A percentile compares a stretch with the other conserved stretches of the same genome.
Evolutionary conservation across 179 eudicot genomes (phyloP).

Genomic region (Vitellaria paradoxa): DNA sequence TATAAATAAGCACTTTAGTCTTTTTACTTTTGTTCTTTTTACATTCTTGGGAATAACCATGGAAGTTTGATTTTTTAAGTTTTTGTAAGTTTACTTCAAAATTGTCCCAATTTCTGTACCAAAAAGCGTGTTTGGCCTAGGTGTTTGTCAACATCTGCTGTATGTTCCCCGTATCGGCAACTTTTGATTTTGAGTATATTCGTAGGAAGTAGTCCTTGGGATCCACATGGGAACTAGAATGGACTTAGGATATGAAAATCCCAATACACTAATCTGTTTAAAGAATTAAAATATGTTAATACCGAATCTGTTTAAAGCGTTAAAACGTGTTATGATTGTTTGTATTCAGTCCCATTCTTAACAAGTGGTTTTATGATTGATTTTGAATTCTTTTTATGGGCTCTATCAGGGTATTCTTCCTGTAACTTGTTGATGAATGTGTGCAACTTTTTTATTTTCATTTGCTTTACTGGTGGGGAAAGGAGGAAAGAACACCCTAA

Average conservation of each 20-base stretch:
- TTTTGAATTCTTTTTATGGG: background rate
- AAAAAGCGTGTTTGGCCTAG: background rate
- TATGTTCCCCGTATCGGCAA: background rate
- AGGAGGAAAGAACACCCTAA: too few species aligned
- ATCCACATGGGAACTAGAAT: background rate
- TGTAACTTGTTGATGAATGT: background rate
- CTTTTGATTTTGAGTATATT: background rate
- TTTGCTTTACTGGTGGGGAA: background rate
- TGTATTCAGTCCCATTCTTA: background rate
- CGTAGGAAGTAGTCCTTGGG: background rate
- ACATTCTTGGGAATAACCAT: background rate
- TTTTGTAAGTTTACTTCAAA: background rate
- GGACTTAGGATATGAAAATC: background rate
- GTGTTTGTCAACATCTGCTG: background rate
- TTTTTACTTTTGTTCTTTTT: background rate
- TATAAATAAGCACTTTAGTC: background rate
- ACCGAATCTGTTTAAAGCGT: background rate
- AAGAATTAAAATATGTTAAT: background rate
- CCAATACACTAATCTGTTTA: background rate
- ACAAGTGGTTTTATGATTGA: background rate
- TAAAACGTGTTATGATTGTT: background rate
- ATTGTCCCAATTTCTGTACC: background rate
- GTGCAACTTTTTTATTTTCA: background rate
- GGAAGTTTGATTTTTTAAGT: background rate
- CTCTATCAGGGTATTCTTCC: background rate